Conservation (phyloP, 306 rosid species). For the Vigna trinervia region DNA sequence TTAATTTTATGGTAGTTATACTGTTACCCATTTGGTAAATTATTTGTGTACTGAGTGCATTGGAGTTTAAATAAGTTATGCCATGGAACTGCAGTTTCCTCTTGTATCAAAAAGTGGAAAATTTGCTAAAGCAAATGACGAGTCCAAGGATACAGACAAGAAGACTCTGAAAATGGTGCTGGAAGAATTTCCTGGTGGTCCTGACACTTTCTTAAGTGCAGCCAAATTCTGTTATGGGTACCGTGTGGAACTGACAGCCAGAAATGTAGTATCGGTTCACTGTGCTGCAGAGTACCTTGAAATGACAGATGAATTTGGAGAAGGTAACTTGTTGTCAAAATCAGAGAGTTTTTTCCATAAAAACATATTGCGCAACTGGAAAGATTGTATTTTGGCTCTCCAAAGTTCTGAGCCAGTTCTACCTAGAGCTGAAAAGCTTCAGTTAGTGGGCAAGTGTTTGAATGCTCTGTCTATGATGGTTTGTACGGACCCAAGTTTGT, state of each 20-base stretch:
- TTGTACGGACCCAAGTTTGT: conserved; percentile 94
- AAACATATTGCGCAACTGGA: conserved; percentile 76
- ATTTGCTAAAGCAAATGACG: conserved; percentile 64
- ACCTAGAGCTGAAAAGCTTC: conserved; percentile 70
- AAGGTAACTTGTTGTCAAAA: conserved; percentile 74
- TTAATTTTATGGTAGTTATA: conserved; percentile 32
- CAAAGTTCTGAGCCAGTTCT: conserved; percentile 77
- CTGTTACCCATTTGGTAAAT: conserved; percentile 32
- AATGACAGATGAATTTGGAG: conserved; percentile 91
- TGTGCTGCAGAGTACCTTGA: conserved; percentile 88
- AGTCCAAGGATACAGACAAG: conserved; percentile 48
- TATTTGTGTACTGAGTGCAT: conserved; percentile 23
- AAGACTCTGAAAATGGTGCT: conserved; percentile 58
- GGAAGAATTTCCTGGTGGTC: conserved; percentile 86
- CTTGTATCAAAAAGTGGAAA: conserved; percentile 87
- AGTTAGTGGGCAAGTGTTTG: conserved; percentile 71
- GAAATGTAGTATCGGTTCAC: conserved; percentile 68
- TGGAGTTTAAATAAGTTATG: conserved; percentile 44
- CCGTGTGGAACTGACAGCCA: conserved; percentile 75
- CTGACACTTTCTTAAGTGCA: conserved; percentile 72
- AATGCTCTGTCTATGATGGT: conserved; percentile 87
- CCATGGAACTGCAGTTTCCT: conserved; percentile 79
- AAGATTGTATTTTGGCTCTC: conserved; percentile 92
- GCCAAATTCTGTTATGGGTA: conserved; percentile 83
- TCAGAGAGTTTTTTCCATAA: conserved; percentile 78